Percentiles rank a stretch among this genome's conserved stretches.
phyloP scores from a whole-genome alignment of 192 early-diverging fungal species.

The Phycomyces blakesleeanus region DNA sequence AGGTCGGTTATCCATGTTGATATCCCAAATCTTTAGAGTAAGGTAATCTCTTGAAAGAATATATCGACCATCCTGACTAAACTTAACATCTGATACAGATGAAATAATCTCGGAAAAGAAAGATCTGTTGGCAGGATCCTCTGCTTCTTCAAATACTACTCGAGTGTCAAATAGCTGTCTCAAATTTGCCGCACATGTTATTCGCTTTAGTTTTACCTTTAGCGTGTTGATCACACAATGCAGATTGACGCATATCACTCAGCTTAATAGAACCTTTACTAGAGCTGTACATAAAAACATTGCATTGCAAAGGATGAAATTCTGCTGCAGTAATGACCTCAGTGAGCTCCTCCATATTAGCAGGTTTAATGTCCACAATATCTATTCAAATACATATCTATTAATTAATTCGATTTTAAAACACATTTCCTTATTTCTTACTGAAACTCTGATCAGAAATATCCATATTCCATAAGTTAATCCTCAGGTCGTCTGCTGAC shows the following conservation, averaged over 20 bases:
- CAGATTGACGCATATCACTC: conserved; percentile 92
- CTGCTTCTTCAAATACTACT: conserved; percentile 89
- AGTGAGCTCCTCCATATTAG: conserved; percentile 99
- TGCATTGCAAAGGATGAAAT: conserved; percentile 95
- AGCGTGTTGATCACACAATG: conserved; percentile 91
- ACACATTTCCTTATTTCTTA: conserved; percentile 26
- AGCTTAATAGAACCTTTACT: conserved; percentile 98
- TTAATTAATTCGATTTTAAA: neutral
- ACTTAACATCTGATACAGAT: conserved; percentile 96
- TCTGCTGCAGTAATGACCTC: conserved; percentile 98
- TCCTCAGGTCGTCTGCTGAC: conserved; percentile 95
- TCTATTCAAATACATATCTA: conserved; percentile 48
- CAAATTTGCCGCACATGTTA: neutral
- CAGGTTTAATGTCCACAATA: conserved; percentile 99
- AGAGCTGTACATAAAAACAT: conserved; percentile 97
- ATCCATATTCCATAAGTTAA: conserved; percentile 98
- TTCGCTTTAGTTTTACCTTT: conserved; percentile 58
- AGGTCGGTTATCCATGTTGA: conserved; percentile 94
- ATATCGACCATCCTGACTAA: conserved; percentile 93
- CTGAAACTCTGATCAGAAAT: conserved; percentile 98
- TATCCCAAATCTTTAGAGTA: conserved; percentile 97
- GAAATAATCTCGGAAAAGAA: conserved; percentile 99
- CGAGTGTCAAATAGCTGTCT: neutral
- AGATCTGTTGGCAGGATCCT: conserved; percentile 93
- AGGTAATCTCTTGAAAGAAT: conserved; percentile 97